phyloP scores from a whole-genome alignment of 2,329 filamentous ascomycete genomes.

The Ilyonectria robusta region DNA sequence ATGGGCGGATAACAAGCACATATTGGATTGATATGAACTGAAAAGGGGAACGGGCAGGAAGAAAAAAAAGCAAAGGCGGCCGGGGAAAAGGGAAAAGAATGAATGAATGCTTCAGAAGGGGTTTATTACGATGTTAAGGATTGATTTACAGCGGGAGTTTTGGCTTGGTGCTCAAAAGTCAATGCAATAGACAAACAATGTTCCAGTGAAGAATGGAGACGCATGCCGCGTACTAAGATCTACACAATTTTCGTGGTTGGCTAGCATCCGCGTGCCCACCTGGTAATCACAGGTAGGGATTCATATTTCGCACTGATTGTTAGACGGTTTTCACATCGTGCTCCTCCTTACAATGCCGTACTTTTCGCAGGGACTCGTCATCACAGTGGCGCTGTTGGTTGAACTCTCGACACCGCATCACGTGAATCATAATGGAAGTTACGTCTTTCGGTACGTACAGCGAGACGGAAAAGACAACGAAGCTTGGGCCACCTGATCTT shows the following conservation, averaged over 20 bases:
- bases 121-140: neutral
- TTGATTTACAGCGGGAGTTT: neutral
- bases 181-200: neutral
- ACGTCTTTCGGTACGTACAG: neutral
- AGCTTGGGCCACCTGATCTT: constrained; percentile 46
- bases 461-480: constrained; percentile 1
- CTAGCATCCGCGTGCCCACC: neutral
- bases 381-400: constrained; percentile 32
- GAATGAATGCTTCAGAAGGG: neutral
- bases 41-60: neutral
- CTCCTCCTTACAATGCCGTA: neutral
- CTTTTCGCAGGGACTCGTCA: constrained; percentile 36
- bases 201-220: neutral
- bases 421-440: constrained; percentile 4
- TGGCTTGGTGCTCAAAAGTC: neutral
- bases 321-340: neutral
- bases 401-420: constrained; percentile 14
- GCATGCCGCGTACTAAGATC: neutral
- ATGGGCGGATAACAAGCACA: constrained; percentile 72
- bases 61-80: neutral
- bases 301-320: neutral
- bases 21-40: constrained; percentile 65
- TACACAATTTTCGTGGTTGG: neutral
- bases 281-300: neutral
- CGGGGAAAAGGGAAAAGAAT: constrained; percentile 1